Evolutionary conservation across 2,329 filamentous ascomycete species (phyloP).

Genomic region (Ophiostoma quercus): DNA sequence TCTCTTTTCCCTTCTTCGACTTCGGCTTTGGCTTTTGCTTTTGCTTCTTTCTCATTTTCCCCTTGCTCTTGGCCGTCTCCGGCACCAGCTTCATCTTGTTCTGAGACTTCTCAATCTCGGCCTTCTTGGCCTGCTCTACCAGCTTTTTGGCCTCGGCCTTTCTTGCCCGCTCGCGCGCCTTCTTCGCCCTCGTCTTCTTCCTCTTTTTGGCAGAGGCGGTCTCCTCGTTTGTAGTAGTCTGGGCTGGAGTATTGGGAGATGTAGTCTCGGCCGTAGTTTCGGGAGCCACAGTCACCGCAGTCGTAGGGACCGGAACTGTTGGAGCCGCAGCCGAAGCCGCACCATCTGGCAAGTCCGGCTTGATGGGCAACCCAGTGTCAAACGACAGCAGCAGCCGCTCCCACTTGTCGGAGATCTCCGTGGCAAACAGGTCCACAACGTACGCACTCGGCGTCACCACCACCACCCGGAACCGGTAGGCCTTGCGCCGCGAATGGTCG

Average conservation of each 20-base stretch:
- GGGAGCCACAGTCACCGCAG: too few relatives aligned
- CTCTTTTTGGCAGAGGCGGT: neutral
- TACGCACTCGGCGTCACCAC: slow-evolving; percentile 16
- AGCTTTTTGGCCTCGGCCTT: neutral
- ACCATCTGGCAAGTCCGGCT: too few relatives aligned
- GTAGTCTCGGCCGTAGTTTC: neutral
- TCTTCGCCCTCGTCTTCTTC: slow-evolving; percentile 17
- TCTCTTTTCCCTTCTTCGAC: neutral
- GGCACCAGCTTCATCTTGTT: too few relatives aligned
- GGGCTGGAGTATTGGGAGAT: neutral
- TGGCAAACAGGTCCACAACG: slow-evolving; percentile 19
- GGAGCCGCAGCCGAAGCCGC: too few relatives aligned
- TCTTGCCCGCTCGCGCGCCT: neutral
- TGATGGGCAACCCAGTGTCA: neutral
- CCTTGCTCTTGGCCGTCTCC: too few relatives aligned
- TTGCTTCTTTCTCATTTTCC: too few relatives aligned
- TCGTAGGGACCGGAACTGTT: too few relatives aligned
- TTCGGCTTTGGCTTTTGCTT: neutral
- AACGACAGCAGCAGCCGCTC: neutral
- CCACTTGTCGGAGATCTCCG: neutral
- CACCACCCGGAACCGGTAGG: slow-evolving; percentile 22
- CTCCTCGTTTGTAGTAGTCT: neutral
- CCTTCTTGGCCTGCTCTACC: too few relatives aligned
- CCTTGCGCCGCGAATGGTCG: slow-evolving; percentile 23
- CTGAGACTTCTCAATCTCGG: neutral